A percentile compares a stretch with the other conserved stretches of the same genome.
Conservation (phyloP, 1,284 basidiomycete species). For the Cryptococcus neoformans region DNA sequence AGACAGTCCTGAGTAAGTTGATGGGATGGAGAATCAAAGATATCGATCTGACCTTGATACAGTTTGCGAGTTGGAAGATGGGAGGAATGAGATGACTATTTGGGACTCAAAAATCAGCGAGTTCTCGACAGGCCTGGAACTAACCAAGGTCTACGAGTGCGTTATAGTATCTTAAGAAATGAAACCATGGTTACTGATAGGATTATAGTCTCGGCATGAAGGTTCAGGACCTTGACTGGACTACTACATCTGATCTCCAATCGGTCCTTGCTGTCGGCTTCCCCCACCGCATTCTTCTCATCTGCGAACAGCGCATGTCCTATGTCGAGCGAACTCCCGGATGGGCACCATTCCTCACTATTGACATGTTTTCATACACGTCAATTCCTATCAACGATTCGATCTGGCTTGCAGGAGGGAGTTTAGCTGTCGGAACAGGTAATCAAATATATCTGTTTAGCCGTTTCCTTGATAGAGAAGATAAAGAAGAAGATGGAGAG, state of each 20-base stretch:
- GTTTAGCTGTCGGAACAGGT: constrained; percentile 62
- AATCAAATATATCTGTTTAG: constrained; percentile 70
- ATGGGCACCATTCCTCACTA: constrained; percentile 70
- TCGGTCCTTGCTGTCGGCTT: constrained; percentile 87
- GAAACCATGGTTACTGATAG: background rate
- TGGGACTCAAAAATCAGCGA: constrained; percentile 95
- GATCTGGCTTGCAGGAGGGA: constrained; percentile 78
- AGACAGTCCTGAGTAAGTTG: constrained; percentile 65
- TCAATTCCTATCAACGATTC: constrained; percentile 77
- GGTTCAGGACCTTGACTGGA: constrained; percentile 84
- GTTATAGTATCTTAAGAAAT: constrained; percentile 9
- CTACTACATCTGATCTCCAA: constrained; percentile 80
- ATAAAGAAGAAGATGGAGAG: constrained; percentile 15
- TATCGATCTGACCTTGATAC: constrained; percentile 14
- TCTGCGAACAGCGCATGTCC: constrained; percentile 83
- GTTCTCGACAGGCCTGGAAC: constrained; percentile 84
- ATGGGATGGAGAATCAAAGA: background rate
- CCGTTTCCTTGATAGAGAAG: constrained; percentile 34
- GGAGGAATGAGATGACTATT: constrained; percentile 74
- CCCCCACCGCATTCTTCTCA: constrained; percentile 67
- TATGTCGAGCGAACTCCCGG: constrained; percentile 78
- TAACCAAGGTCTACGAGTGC: constrained; percentile 61
- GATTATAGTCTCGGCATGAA: constrained; percentile 50
- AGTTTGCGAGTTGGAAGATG: constrained; percentile 43
- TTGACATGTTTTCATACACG: constrained; percentile 68